Evolutionary conservation across 2,329 filamentous ascomycete genomes (phyloP).

Genomic region (Scedosporium aurantiacum): DNA sequence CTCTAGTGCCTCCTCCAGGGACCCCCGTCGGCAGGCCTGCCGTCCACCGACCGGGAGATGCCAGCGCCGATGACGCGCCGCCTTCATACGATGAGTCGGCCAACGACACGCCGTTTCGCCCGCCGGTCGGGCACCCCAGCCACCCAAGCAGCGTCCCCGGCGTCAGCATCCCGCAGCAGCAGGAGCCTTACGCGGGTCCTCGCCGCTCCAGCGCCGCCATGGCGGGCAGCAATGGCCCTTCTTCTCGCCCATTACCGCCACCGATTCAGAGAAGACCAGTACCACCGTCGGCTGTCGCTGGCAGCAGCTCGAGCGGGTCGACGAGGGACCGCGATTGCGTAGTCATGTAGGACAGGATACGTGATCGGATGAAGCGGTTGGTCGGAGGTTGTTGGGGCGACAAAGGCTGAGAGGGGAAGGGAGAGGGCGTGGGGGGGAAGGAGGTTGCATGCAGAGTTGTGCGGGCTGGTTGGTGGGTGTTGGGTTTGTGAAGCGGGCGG

Average conservation of each 20-base stretch:
- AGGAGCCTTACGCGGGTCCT: constrained; percentile 11
- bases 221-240: too few relatives aligned
- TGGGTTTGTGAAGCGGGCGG: neutral
- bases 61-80: constrained; percentile 29
- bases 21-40: constrained; percentile 16
- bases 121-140: constrained; percentile 38
- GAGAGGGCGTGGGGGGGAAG: neutral
- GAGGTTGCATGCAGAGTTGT: constrained; percentile 2
- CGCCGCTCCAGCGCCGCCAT: constrained; percentile 12
- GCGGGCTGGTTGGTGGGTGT: neutral
- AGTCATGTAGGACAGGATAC: constrained; percentile 28
- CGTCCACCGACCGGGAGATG: constrained; percentile 25
- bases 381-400: neutral
- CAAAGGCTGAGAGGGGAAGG: neutral
- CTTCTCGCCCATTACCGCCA: too few relatives aligned
- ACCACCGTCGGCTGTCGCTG: constrained; percentile 14
- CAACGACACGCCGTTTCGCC: constrained; percentile 38
- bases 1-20: constrained; percentile 29
- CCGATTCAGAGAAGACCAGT: constrained; percentile 8
- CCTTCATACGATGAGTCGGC: constrained; percentile 7
- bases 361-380: constrained; percentile 3
- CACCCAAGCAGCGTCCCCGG: constrained; percentile 30
- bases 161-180: constrained; percentile 2
- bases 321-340: constrained; percentile 27
- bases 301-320: constrained; percentile 9